Evolutionary conservation across 2,329 filamentous ascomycete genomes (phyloP), one percentile per base, ranked within the genome.

Genomic region (Trichoderma breve): DNA sequence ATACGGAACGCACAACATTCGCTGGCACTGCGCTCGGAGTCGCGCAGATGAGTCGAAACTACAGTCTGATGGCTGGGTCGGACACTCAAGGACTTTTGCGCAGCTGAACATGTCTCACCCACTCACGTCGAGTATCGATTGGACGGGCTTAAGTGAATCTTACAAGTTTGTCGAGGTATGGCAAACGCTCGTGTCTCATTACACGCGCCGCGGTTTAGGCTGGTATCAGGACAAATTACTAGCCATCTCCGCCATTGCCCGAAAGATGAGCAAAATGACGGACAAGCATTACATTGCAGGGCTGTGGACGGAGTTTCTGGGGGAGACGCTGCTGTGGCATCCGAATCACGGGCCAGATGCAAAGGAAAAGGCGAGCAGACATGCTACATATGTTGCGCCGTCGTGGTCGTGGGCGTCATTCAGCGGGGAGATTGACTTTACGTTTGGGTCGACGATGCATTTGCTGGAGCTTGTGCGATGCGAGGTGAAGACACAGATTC

Each of bases 211-310:
- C n/a, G 66, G 66, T 3, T 8, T 69, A 6, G 66, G 66, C 36
- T 69, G 66, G 66, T 69, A 69, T 28, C 66, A 69, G 28, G 66
- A 69, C 36, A 69, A 61, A 6, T 28, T 69, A 9, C 55, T 69
- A 1, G 66, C 66, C 53, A 60, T 69, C 8, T 69, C 66, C 3
- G 66, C 66, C 26, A 69, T 69, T 3, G 66, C 66, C n/a, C 58
- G 66, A 8, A 69, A 69, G 18, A 69, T 69, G 55, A 61, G 28
- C 36, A 55, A 39, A 21, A 34, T 32, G 14, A 6, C 53, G 1
- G 28, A 14, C 34, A 51, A 34, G 36, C 21, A 39, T 5, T 69
- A 69, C 36, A 51, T 51, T 9, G 66, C 66, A 24, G 66, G 66
- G 14, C 36, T 69, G 21, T 69, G 66, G 66, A 26, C 14, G 15